phyloP scores from a whole-genome alignment of 2,329 filamentous ascomycete species.

The Aspergillus unguis region DNA sequence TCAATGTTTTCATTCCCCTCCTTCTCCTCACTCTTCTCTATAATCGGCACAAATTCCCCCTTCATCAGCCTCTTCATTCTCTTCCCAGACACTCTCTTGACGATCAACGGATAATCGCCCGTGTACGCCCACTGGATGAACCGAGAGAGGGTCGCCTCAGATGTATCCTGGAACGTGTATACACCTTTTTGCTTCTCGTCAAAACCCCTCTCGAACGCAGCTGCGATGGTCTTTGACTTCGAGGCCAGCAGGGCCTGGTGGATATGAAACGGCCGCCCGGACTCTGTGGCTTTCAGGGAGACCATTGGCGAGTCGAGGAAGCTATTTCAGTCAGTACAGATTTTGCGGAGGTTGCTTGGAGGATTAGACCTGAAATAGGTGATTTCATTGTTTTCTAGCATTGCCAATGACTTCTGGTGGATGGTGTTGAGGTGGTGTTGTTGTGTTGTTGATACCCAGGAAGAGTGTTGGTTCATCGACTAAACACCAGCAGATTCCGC shows the following conservation, averaged over 20 bases:
- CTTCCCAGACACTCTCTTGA: neutral
- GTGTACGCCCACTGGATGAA: constrained; percentile 14
- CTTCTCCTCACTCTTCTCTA: neutral
- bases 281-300: constrained; percentile 1
- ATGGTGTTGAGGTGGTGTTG: no score
- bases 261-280: constrained; percentile 10
- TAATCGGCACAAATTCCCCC: neutral
- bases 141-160: constrained; percentile 8
- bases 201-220: constrained; percentile 8
- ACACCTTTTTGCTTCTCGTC: constrained; percentile 2
- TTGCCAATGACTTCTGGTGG: no score
- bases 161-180: constrained; percentile 9
- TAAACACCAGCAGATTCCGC: no score
- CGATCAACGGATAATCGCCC: constrained; percentile 8
- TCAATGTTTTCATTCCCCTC: neutral
- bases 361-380: no score
- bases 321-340: neutral
- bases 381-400: no score
- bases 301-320: constrained; percentile 4
- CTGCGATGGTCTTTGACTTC: constrained; percentile 4
- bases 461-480: no score
- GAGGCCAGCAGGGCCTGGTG: constrained; percentile 9
- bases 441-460: no score
- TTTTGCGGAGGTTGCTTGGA: no score
- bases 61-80: neutral